A percentile compares a stretch with the other conserved stretches of the same genome.
Evolutionary conservation across 345 rosid genomes (phyloP).

Genomic region (Eucalyptus polyanthemos): DNA sequence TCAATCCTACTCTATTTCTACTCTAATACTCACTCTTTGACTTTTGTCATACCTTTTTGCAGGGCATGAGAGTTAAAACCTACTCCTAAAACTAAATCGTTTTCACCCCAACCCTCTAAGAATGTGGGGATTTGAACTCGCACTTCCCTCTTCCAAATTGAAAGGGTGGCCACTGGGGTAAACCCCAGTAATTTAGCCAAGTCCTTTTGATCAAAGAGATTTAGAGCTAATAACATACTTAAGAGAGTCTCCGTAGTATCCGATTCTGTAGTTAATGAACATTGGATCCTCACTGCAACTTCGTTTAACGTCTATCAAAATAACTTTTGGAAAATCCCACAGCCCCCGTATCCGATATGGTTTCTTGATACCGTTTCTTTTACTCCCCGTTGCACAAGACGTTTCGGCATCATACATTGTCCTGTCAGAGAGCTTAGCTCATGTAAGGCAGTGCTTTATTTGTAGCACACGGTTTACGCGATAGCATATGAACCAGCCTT

Average conservation of each 20-base stretch:
- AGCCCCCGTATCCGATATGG: background rate
- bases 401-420: background rate
- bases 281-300: background rate
- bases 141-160: too few relatives aligned
- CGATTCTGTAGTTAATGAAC: background rate
- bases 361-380: background rate
- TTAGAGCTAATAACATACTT: background rate
- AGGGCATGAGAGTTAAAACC: too few relatives aligned
- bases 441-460: background rate
- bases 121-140: accelerated
- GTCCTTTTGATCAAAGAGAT: background rate
- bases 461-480: background rate
- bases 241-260: background rate
- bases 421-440: background rate
- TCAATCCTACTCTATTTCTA: accelerated
- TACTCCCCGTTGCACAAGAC: background rate
- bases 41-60: accelerated
- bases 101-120: too few relatives aligned
- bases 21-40: too few relatives aligned
- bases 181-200: too few relatives aligned
- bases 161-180: accelerated
- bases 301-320: background rate
- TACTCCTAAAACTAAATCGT: accelerated
- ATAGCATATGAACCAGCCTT: background rate
- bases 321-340: background rate